Percentiles rank a stretch among this genome's conserved stretches.
Evolutionary conservation across 2,329 filamentous ascomycete species (phyloP).

Genomic region (Pseudophaeomoniella oleicola): DNA sequence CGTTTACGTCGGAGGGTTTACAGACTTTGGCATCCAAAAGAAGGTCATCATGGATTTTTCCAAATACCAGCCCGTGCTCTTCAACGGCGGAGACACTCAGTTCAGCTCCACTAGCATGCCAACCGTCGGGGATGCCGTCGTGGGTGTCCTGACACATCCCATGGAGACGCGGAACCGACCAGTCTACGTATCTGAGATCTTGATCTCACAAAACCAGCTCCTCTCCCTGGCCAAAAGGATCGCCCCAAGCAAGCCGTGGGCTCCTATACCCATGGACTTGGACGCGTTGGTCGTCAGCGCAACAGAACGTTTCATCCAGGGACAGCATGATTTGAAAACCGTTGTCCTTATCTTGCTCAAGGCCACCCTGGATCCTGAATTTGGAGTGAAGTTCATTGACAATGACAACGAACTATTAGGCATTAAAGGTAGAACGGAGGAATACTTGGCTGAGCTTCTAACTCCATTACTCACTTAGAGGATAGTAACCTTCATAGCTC

Average conservation of each 20-base stretch:
- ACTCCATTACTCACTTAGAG: no score
- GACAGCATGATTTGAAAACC: neutral
- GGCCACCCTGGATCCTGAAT: neutral
- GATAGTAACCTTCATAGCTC: no score
- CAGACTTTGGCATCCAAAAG: conserved; percentile 17
- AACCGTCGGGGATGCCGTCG: conserved; percentile 5
- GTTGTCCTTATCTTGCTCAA: neutral
- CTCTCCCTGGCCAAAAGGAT: conserved; percentile 10
- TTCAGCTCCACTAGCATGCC: conserved; percentile 4
- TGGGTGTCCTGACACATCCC: conserved; percentile 4
- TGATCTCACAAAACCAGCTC: conserved; percentile 5
- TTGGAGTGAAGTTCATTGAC: neutral
- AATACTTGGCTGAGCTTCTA: no score
- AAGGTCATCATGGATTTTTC: conserved; percentile 32
- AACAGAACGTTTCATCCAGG: neutral
- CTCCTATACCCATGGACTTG: conserved; percentile 12
- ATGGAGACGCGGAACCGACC: conserved; percentile 5
- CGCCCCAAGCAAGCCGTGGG: conserved; percentile 3
- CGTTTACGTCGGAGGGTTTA: conserved; percentile 17
- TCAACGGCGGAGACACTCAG: conserved; percentile 23
- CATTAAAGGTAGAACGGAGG: neutral
- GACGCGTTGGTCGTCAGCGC: conserved; percentile 1
- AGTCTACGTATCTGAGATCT: conserved; percentile 4
- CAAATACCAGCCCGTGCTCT: conserved; percentile 33
- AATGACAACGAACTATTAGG: neutral